Conservation (phyloP, 768 basidiomycete genomes). For the Termitomyces sp. region DNA sequence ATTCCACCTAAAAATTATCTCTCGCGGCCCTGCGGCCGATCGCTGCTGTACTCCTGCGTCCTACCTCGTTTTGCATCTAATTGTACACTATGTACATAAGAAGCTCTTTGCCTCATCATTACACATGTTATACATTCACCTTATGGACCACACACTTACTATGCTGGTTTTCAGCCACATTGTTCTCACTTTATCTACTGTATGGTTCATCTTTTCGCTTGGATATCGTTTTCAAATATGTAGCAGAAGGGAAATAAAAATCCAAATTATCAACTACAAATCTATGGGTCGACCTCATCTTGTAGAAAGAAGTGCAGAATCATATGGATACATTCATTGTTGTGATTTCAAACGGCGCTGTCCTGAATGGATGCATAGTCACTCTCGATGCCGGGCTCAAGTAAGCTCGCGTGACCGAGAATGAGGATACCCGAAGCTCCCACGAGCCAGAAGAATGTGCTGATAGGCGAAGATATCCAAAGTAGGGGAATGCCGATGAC, state of each 20-base stretch:
- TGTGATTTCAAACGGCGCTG: slow-evolving; percentile 30
- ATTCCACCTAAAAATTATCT: not conserved
- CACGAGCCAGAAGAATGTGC: slow-evolving; percentile 92
- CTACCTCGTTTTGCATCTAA: slow-evolving; percentile 5
- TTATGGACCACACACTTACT: not conserved
- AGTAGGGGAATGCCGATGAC: slow-evolving; percentile 89
- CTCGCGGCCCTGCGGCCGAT: not conserved
- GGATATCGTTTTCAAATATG: not conserved
- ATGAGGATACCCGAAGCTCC: slow-evolving; percentile 84
- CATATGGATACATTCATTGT: not conserved
- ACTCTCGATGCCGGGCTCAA: slow-evolving; percentile 95
- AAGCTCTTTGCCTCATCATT: slow-evolving; percentile 1
- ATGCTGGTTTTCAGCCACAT: not conserved
- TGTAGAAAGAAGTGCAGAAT: not conserved
- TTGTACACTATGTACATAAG: slow-evolving; percentile 12
- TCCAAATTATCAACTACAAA: slow-evolving; percentile 1
- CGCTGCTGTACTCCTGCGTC: slow-evolving; percentile 12
- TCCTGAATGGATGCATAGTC: slow-evolving; percentile 84
- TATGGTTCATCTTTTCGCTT: not conserved
- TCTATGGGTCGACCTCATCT: not conserved
- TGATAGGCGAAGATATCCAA: slow-evolving; percentile 68
- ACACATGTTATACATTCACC: not conserved
- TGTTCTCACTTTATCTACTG: not conserved
- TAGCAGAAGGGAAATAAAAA: slow-evolving; percentile 4
- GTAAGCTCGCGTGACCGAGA: slow-evolving; percentile 77